Percentiles rank a stretch among this genome's conserved stretches.
phyloP scores from a whole-genome alignment of 495 filamentous ascomycete species.

The Xylaria grammica region DNA sequence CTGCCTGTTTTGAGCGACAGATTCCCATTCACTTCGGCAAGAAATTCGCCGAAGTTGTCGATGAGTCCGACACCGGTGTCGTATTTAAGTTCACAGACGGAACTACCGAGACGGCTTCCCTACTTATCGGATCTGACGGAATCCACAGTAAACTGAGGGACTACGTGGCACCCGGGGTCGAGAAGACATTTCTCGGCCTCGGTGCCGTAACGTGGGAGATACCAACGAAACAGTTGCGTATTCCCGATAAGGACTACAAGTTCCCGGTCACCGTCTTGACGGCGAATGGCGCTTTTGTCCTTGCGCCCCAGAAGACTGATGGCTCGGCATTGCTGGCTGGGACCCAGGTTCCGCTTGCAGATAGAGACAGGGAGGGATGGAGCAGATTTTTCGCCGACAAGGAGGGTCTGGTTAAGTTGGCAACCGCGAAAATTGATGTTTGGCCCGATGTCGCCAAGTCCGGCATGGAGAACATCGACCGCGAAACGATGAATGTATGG shows the following conservation, averaged over 20 bases:
- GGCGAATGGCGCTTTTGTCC: conserved; percentile 48
- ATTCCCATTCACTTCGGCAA: conserved; percentile 48
- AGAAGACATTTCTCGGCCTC: conserved; percentile 25
- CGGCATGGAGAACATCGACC: conserved; percentile 26
- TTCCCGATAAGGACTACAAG: conserved; percentile 34
- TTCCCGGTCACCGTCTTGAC: conserved; percentile 50
- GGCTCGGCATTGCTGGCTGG: conserved; percentile 52
- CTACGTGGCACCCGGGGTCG: conserved; percentile 16
- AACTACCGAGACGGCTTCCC: conserved; percentile 34
- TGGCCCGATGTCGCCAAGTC: conserved; percentile 24
- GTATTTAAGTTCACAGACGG: conserved; percentile 48
- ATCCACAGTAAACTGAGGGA: conserved; percentile 52
- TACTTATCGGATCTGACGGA: conserved; percentile 54
- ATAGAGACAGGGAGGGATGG: conserved; percentile 24
- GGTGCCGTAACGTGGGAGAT: conserved; percentile 23
- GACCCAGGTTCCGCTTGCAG: conserved; percentile 34
- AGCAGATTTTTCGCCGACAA: conserved; percentile 23
- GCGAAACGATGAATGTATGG: conserved; percentile 30
- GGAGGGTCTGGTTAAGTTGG: conserved; percentile 15
- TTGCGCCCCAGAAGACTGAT: conserved; percentile 50
- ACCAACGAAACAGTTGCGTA: conserved; percentile 18
- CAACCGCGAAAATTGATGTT: conserved; percentile 1
- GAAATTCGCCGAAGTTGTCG: conserved; percentile 47
- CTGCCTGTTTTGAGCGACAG: conserved; percentile 33
- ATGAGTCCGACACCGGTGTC: conserved; percentile 41